A percentile compares a stretch with the other conserved stretches of the same genome.
These are phyloP conservation scores for Ensete glaucum DNA, from an alignment of 176 grass and related monocot genomes.

Conservation along the genomic window DNA sequence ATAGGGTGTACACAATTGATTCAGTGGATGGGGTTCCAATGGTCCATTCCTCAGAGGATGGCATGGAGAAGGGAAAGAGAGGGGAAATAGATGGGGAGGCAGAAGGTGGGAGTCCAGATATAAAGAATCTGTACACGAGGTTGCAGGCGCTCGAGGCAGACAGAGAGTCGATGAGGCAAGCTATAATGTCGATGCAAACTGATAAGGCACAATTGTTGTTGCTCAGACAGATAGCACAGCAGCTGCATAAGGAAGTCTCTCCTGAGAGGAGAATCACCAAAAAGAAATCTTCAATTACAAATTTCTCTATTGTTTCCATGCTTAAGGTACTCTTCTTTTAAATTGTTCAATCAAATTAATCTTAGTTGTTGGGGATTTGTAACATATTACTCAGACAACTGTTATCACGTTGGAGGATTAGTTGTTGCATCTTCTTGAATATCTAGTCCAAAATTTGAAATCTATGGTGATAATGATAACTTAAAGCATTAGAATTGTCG, in stretches of 20 bases:
- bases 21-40: slow-evolving; percentile 42
- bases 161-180: slow-evolving; percentile 76
- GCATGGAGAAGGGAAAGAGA: slow-evolving; percentile 31
- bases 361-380: not conserved
- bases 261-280: slow-evolving; percentile 11
- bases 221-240: slow-evolving; percentile 78
- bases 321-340: slow-evolving; percentile 23
- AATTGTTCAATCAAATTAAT: slow-evolving; percentile 1
- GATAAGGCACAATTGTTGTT: slow-evolving; percentile 86
- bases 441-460: not conserved
- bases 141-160: slow-evolving; percentile 79
- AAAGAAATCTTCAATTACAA: slow-evolving; percentile 2
- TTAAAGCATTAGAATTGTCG: not conserved
- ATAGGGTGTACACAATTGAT: slow-evolving; percentile 84
- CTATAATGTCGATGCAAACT: slow-evolving; percentile 63
- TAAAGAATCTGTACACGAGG: slow-evolving; percentile 79
- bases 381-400: not conserved
- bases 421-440: not conserved
- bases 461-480: not conserved
- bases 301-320: slow-evolving; percentile 13
- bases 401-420: not conserved
- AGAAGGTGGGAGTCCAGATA: slow-evolving; percentile 32
- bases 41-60: not conserved
- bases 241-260: slow-evolving; percentile 49
- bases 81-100: slow-evolving; percentile 20